These are phyloP conservation scores for Kingdonia uniflora DNA, from an alignment of 164 flowering plant species.

Conservation along the genomic window DNA sequence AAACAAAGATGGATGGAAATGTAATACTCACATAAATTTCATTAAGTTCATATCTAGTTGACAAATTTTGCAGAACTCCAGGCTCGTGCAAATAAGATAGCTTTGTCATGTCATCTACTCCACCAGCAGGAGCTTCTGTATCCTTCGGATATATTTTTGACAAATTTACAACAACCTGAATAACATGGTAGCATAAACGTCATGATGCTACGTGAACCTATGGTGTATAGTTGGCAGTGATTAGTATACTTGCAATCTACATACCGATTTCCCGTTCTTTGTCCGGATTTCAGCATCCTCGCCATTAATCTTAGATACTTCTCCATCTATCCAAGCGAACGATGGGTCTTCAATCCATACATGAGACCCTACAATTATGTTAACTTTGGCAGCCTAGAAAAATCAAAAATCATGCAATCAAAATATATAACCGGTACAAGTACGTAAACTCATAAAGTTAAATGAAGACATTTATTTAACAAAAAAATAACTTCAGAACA, in stretches of 20 bases:
- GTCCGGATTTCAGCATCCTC: constrained; percentile 34
- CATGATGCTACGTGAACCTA: neutral
- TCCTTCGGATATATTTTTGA: constrained; percentile 64
- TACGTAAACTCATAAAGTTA: too few species aligned
- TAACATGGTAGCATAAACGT: neutral
- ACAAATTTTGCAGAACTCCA: constrained; percentile 70
- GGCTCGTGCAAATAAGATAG: constrained; percentile 85
- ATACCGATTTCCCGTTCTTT: constrained; percentile 34
- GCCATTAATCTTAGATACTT: constrained; percentile 33
- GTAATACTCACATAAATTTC: constrained; percentile 59
- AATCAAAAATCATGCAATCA: neutral
- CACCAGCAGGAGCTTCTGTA: constrained; percentile 58
- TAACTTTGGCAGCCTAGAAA: constrained; percentile 21
- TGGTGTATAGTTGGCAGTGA: neutral
- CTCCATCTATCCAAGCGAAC: constrained; percentile 53
- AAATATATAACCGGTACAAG: too few species aligned
- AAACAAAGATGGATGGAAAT: neutral
- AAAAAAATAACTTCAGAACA: too few species aligned
- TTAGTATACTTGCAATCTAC: neutral
- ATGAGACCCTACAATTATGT: constrained; percentile 46
- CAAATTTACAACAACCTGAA: constrained; percentile 45
- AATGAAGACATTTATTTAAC: too few species aligned
- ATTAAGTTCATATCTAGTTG: constrained; percentile 61
- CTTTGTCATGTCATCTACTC: constrained; percentile 89
- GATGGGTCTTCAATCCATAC: constrained; percentile 58